Conservation (phyloP, 345 rosid species). For the sweet orange (Citrus sinensis) region DVS_A1.0 CM039163.1:50679001-50679500, state of each 20-base stretch:
- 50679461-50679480: not conserved
- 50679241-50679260: constrained; percentile 9
- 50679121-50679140: constrained; percentile 88
- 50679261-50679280: constrained; percentile 80
- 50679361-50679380: not conserved
- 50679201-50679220: not conserved
- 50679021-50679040: not conserved
- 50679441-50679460: not conserved
- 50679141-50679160: constrained; percentile 56
- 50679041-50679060: not conserved
- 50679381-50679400: constrained; percentile 12
- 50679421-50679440: not conserved
- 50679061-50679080: not conserved
- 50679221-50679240: not conserved
- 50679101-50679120: constrained; percentile 84
- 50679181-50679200: constrained; percentile 7
- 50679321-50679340: constrained; percentile 97
- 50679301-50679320: constrained; percentile 64
- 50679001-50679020: not conserved
- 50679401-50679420: not conserved
- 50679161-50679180: constrained; percentile 51
- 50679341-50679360: constrained; percentile 52
- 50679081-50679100: constrained; percentile 1
- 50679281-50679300: constrained; percentile 74
- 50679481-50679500: not conserved